phyloP scores from a whole-genome alignment of 2,329 filamentous ascomycete genomes.

The Xylaria arbuscula region DNA sequence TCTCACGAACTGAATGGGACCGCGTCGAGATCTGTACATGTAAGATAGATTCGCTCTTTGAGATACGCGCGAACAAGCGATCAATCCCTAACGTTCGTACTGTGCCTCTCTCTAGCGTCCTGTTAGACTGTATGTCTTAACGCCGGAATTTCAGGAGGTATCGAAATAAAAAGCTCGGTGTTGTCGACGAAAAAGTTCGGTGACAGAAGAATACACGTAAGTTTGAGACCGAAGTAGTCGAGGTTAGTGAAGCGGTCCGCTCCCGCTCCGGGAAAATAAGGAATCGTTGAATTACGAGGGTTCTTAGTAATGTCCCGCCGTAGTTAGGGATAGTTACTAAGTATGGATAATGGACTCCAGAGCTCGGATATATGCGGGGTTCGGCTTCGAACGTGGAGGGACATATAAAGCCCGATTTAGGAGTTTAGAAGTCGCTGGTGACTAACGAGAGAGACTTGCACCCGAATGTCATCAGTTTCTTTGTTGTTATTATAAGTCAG shows the following conservation, averaged over 20 bases:
- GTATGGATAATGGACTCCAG: conserved; percentile 6
- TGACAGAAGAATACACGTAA: background rate
- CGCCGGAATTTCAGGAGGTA: background rate
- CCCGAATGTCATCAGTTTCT: too few relatives aligned
- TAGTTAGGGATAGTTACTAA: background rate
- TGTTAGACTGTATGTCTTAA: too few relatives aligned
- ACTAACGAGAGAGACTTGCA: too few relatives aligned
- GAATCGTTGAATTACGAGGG: conserved; percentile 17
- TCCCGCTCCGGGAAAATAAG: background rate
- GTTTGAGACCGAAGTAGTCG: background rate
- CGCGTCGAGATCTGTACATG: background rate
- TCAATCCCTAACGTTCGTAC: background rate
- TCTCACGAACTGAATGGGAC: background rate
- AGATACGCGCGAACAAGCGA: conserved; percentile 8
- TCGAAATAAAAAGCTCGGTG: background rate
- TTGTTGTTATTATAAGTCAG: background rate
- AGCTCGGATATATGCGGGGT: conserved; percentile 29
- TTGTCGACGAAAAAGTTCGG: conserved; percentile 17
- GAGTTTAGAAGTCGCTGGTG: background rate
- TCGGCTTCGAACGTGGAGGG: conserved; percentile 8
- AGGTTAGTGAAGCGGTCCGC: too few relatives aligned
- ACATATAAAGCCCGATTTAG: conserved; percentile 28
- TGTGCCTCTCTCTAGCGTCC: too few relatives aligned
- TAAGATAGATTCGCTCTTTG: background rate
- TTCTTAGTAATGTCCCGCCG: conserved; percentile 22